Evolutionary conservation across 768 basidiomycete genomes (phyloP).

Genomic region (Chalciporus pseudorubinellus): DNA sequence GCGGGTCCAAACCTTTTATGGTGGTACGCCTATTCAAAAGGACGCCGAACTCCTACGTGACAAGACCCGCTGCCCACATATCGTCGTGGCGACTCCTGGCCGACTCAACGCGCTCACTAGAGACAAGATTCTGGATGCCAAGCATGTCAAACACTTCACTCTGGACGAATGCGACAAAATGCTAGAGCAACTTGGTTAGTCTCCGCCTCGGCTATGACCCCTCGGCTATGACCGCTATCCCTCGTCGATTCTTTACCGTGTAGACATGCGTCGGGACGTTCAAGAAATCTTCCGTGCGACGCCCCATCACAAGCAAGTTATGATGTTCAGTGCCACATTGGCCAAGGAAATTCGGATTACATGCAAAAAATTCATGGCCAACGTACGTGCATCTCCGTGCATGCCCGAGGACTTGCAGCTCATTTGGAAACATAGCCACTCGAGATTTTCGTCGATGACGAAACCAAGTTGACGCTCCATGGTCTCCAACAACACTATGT

Average conservation of each 20-base stretch:
- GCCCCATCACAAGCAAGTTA: constrained; percentile 99
- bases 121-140: constrained; percentile 93
- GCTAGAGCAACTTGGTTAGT: constrained; percentile 99
- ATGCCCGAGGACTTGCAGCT: background rate
- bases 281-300: constrained; percentile 99
- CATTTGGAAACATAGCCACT: constrained; percentile 64
- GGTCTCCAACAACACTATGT: constrained; percentile 99
- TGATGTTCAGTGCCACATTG: constrained; percentile 99
- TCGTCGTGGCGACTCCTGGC: constrained; percentile 97
- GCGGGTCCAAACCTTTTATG: constrained; percentile 96
- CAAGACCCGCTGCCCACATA: constrained; percentile 97
- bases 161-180: constrained; percentile 99
- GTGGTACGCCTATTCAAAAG: constrained; percentile 91
- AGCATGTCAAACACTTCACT: constrained; percentile 98
- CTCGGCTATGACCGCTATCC: constrained; percentile 61
- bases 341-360: constrained; percentile 96
- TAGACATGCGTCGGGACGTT: constrained; percentile 99
- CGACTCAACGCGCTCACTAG: constrained; percentile 93
- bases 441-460: constrained; percentile 99
- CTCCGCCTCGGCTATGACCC: too few species aligned
- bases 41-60: constrained; percentile 92
- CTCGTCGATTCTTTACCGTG: constrained; percentile 47
- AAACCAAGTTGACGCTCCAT: constrained; percentile 96
- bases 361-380: constrained; percentile 99
- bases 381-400: constrained; percentile 62